Evolutionary conservation across 345 rosid genomes (phyloP), one percentile per base, ranked within the genome.

Genomic region (Eucalyptus urophylla): DNA sequence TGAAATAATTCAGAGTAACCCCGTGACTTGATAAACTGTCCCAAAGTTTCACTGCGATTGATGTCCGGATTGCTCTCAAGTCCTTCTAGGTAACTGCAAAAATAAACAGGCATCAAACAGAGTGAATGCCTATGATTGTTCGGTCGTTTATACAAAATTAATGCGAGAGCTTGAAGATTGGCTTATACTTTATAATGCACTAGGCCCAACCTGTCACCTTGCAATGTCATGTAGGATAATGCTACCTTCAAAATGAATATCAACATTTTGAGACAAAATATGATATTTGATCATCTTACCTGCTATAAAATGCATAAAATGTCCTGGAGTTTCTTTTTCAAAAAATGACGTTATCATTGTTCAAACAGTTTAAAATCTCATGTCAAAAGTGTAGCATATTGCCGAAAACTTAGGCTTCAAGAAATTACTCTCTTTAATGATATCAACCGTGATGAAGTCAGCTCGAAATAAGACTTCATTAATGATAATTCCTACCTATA

Each of bases 1-100:
- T 94, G 97, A 94, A 97, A 97, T 86, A 96, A 83, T 50, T 97
- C 94, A 7, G 99, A 95, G 94, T 97, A 96, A 88, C 97, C 96
- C 86, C 94, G 89, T 9, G 96, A 89, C 50, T 86, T 91, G 86
- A 96, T 87, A 87, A 97, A 97, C 47, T 94, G 93, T 51, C 96
- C 99, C 89, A 96, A 90, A 22, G 98, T 96, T 89, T 97, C 97
- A 22, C 25, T 92, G 65, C 95, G 95, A 89, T 90, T 91, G 16
- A 94, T 89, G 54, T 96, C 97, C 0, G 94, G 96, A 88, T 96
- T 96, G 86, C 89, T 91, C 87, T 96, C 97, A 12, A 96, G 95
- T 88, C 88, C 88, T 91, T 94, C 94, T 45, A 96, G 94, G 92
- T 97, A 96, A 89, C 93, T 95, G 89, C 89, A 80, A 80, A n/a